Conservation (phyloP, 331 rosid species). For the Malus hybrid region DNA sequence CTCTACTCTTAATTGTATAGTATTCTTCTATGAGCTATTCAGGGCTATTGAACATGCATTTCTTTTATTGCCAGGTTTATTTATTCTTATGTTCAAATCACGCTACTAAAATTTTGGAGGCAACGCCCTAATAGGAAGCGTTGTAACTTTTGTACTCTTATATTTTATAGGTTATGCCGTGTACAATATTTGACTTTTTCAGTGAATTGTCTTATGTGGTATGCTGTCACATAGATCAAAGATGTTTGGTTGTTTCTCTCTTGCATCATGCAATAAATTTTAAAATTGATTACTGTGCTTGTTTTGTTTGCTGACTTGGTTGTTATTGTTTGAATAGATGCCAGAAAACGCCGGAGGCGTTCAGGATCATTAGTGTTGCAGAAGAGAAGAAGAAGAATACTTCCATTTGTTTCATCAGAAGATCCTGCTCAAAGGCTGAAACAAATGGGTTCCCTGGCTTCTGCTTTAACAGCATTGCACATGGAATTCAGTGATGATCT, state of each 20-base stretch:
- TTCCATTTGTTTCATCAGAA: constrained; percentile 62
- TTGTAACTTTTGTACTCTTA: too few relatives aligned
- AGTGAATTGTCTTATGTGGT: background rate
- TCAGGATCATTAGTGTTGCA: constrained; percentile 50
- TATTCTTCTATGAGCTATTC: background rate
- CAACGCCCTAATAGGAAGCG: too few relatives aligned
- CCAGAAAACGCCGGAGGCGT: constrained; percentile 58
- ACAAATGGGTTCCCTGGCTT: constrained; percentile 77
- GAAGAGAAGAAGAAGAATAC: constrained; percentile 64
- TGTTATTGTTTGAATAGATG: constrained; percentile 39
- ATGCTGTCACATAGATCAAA: background rate
- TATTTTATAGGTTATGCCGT: too few relatives aligned
- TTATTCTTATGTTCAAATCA: too few relatives aligned
- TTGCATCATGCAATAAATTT: background rate
- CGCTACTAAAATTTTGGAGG: too few relatives aligned
- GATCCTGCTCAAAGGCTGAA: constrained; percentile 52
- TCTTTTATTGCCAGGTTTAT: too few relatives aligned
- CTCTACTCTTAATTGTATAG: background rate
- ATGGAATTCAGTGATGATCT: constrained; percentile 69
- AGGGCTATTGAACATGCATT: too few relatives aligned
- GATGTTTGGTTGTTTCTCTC: background rate
- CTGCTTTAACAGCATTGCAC: constrained; percentile 52
- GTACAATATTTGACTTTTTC: background rate
- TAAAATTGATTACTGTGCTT: background rate
- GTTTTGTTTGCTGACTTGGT: constrained; percentile 7